Evolutionary conservation across 148 eudicot species (phyloP).

Genomic region (Camellia granthamiana): DNA sequence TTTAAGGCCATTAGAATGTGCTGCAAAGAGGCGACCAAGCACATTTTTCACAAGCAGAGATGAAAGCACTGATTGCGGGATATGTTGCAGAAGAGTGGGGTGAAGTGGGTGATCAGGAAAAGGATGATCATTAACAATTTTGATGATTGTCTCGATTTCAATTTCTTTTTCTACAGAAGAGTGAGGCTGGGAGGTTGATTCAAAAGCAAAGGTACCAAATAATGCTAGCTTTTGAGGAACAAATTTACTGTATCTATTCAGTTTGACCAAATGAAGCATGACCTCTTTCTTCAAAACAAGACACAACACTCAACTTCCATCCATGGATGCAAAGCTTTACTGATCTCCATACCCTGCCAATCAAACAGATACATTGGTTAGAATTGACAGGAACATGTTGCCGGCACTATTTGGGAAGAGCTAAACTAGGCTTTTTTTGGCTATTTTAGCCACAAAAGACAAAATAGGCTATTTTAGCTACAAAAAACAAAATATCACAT

Average conservation of each 20-base stretch:
- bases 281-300: background rate
- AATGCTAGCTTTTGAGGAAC: slow-evolving; percentile 20
- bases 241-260: slow-evolving; percentile 8
- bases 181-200: slow-evolving; percentile 24
- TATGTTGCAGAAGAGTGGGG: slow-evolving; percentile 44
- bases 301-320: background rate
- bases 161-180: slow-evolving; percentile 22
- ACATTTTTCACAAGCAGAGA: slow-evolving; percentile 58
- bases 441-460: too few species aligned
- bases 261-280: slow-evolving; percentile 21
- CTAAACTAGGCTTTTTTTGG: too few species aligned
- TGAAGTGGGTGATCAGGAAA: slow-evolving; percentile 64
- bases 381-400: too few species aligned
- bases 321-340: background rate
- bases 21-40: slow-evolving; percentile 67
- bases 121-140: slow-evolving; percentile 71
- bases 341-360: background rate
- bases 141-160: slow-evolving; percentile 48
- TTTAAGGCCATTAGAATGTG: slow-evolving; percentile 82
- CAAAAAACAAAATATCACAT: too few species aligned
- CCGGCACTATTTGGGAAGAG: too few species aligned
- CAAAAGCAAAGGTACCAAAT: slow-evolving; percentile 19
- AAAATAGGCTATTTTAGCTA: too few species aligned
- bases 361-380: too few species aligned
- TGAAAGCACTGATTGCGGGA: slow-evolving; percentile 45